Conservation (phyloP, 2,329 filamentous ascomycete genomes). For the Verticillium tricorpus region DNA sequence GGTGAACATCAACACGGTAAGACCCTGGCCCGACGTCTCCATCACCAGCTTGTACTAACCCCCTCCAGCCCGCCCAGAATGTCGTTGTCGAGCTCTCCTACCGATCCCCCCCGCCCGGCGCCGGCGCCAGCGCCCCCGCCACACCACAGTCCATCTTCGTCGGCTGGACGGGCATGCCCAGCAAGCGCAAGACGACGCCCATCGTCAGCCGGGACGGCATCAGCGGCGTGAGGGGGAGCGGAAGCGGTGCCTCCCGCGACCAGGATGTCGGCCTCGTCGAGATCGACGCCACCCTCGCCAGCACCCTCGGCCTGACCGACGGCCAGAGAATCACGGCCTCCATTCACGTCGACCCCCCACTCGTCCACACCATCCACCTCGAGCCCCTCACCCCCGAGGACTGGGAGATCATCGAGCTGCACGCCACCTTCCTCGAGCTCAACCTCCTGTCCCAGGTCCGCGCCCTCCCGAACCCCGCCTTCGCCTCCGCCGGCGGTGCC, state of each 20-base stretch:
- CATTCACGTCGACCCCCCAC: conserved; percentile 83
- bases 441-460: conserved; percentile 92
- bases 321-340: conserved; percentile 70
- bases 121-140: conserved; percentile 6
- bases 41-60: not conserved
- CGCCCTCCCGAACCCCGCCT: conserved; percentile 81
- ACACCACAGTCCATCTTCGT: conserved; percentile 68
- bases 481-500: conserved; percentile 45
- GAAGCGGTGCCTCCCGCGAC: conserved; percentile 56
- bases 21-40: conserved; percentile 23
- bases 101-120: conserved; percentile 42
- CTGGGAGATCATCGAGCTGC: conserved; percentile 98
- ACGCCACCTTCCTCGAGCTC: conserved; percentile 91
- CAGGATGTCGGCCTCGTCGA: conserved; percentile 77
- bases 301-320: conserved; percentile 70
- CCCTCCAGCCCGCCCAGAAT: conserved; percentile 77
- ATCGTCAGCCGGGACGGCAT: conserved; percentile 72
- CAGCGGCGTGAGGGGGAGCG: conserved; percentile 50
- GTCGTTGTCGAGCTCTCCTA: conserved; percentile 89
- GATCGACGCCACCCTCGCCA: conserved; percentile 79
- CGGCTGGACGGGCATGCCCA: conserved; percentile 98
- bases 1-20: conserved; percentile 83
- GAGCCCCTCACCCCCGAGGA: conserved; percentile 93
- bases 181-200: conserved; percentile 73
- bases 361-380: conserved; percentile 93